Evolutionary conservation across 2,329 filamentous ascomycete genomes (phyloP).

Genomic region (Neofusicoccum umdonicola): DNA sequence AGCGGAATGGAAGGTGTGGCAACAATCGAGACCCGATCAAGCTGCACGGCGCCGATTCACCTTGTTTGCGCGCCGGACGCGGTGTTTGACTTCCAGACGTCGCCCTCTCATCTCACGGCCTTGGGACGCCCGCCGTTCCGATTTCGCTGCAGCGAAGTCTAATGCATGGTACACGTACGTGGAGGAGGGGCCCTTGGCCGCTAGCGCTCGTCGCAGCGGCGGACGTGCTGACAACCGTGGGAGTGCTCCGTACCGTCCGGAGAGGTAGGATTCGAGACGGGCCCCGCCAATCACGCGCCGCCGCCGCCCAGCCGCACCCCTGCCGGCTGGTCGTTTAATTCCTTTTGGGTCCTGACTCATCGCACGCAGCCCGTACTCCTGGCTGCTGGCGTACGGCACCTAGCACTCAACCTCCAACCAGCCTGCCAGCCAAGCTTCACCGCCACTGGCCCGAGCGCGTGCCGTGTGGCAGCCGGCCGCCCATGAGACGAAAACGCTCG

Average conservation of each 20-base stretch:
- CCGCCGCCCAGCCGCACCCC: background rate
- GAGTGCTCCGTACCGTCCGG: background rate
- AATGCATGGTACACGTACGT: background rate
- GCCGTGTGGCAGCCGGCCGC: constrained; percentile 5
- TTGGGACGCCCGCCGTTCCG: constrained; percentile 4
- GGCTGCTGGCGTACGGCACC: background rate
- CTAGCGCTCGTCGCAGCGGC: background rate
- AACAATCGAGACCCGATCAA: background rate
- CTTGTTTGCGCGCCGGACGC: background rate
- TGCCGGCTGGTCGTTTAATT: background rate
- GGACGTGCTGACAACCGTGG: constrained; percentile 1
- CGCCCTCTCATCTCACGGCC: background rate
- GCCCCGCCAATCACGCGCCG: constrained; percentile 3
- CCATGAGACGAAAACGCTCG: constrained; percentile 13
- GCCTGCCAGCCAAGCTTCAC: constrained; percentile 8
- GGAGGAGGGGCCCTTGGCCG: background rate
- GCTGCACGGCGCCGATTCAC: background rate
- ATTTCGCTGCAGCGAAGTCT: background rate
- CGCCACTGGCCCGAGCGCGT: background rate
- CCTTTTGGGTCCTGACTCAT: constrained; percentile 7
- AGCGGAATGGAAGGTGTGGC: background rate
- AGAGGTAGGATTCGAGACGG: background rate
- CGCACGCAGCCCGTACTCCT: background rate
- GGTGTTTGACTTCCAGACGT: background rate
- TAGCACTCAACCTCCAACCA: background rate